Conservation (phyloP, 495 filamentous ascomycete species). For the Clavariopsis aquatica region DNA sequence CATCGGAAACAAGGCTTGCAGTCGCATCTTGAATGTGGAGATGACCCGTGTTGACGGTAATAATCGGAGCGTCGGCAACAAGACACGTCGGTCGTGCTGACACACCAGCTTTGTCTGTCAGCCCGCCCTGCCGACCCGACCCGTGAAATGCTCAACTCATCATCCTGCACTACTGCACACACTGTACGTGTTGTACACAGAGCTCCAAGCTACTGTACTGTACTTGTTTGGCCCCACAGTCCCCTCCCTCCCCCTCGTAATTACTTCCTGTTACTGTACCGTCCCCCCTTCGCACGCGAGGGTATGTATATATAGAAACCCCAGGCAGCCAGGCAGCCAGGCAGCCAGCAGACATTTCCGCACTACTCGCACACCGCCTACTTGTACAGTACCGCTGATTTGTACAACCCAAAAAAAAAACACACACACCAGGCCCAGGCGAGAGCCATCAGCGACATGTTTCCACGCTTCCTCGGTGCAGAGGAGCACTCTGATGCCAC, state of each 20-base stretch:
- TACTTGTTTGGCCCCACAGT: constrained; percentile 15
- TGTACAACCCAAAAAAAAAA: not conserved
- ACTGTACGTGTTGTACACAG: too few species aligned
- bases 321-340: not conserved
- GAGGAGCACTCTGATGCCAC: too few species aligned
- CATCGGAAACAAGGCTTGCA: constrained; percentile 16
- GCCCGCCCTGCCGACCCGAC: not conserved
- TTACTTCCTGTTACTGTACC: not conserved
- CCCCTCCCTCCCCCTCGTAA: constrained; percentile 1
- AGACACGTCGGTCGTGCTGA: not conserved
- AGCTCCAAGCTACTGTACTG: too few species aligned
- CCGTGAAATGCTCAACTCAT: not conserved
- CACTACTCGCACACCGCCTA: too few species aligned
- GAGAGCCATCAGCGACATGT: too few species aligned
- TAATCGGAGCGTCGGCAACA: not conserved
- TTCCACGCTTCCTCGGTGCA: too few species aligned
- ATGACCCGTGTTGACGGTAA: constrained; percentile 6
- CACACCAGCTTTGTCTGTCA: not conserved
- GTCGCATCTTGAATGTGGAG: constrained; percentile 15
- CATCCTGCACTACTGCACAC: not conserved
- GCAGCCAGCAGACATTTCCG: not conserved
- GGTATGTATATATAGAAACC: too few species aligned
- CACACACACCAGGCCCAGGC: too few species aligned
- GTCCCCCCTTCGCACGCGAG: not conserved
- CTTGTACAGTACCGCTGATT: too few species aligned